These are phyloP conservation scores for Austroboletus novae-zelandiae DNA, from an alignment of 1,284 basidiomycete species.

Conservation along the genomic window DNA sequence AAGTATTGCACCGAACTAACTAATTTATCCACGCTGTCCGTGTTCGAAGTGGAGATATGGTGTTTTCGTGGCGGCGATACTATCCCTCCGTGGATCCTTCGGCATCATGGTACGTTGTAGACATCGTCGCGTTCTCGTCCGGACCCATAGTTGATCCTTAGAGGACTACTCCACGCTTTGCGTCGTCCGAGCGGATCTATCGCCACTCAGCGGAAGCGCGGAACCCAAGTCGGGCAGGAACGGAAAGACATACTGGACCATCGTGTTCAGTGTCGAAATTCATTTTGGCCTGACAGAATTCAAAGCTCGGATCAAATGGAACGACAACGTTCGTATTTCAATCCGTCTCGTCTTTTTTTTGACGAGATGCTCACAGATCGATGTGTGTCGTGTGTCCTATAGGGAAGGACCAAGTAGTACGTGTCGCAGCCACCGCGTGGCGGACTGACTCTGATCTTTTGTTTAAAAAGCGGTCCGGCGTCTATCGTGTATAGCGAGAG, in stretches of 20 bases:
- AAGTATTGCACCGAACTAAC: constrained; percentile 81
- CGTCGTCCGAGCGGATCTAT: constrained; percentile 71
- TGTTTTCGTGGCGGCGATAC: constrained; percentile 68
- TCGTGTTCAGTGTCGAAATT: constrained; percentile 77
- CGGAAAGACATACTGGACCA: constrained; percentile 74
- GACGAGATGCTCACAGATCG: not conserved
- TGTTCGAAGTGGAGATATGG: constrained; percentile 81
- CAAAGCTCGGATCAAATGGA: constrained; percentile 76
- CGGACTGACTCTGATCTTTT: not conserved
- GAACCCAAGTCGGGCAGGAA: constrained; percentile 60
- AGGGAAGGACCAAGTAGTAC: constrained; percentile 66
- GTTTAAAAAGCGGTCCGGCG: constrained; percentile 58
- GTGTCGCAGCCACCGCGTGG: constrained; percentile 22
- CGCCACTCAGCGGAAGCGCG: constrained; percentile 64
- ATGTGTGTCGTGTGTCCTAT: not conserved
- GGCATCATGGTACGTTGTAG: constrained; percentile 48
- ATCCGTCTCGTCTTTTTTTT: not conserved
- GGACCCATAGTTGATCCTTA: constrained; percentile 14
- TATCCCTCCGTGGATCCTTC: constrained; percentile 69
- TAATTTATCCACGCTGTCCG: constrained; percentile 65
- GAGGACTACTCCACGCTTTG: constrained; percentile 74
- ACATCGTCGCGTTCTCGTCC: not conserved
- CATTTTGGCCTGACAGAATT: constrained; percentile 80
- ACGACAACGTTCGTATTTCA: constrained; percentile 56
- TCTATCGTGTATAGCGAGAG: constrained; percentile 78